phyloP scores from a whole-genome alignment of 176 grass and related monocot genomes.

The Canna indica region DNA sequence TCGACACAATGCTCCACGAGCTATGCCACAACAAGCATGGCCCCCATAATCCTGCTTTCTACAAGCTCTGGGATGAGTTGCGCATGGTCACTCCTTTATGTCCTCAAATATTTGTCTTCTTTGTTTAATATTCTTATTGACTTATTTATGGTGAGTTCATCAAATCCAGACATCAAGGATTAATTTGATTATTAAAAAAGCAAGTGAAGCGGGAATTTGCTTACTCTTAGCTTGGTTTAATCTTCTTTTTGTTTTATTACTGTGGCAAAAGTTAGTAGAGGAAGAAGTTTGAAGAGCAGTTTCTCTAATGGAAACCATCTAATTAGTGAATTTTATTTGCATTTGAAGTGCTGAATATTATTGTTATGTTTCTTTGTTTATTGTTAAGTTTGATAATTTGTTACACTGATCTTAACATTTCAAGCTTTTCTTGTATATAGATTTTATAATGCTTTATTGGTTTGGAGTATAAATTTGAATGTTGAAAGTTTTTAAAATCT shows the following conservation, averaged over 20 bases:
- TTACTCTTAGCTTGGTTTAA: neutral
- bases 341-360: neutral
- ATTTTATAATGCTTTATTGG: neutral
- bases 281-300: too few relatives aligned
- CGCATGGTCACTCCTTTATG: conserved; percentile 43
- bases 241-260: neutral
- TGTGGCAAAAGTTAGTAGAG: neutral
- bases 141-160: neutral
- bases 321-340: neutral
- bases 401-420: neutral
- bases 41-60: conserved; percentile 71
- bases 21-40: conserved; percentile 67
- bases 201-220: neutral
- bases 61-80: conserved; percentile 96
- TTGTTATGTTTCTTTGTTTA: neutral
- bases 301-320: neutral
- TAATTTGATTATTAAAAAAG: neutral
- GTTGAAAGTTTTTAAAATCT: neutral
- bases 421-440: conserved; percentile 11
- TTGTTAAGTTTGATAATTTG: neutral
- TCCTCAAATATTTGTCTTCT: neutral
- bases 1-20: conserved; percentile 95
- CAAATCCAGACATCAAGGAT: neutral
- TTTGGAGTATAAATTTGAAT: neutral
- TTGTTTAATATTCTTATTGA: neutral